Percentiles rank a stretch among this genome's conserved stretches.
phyloP scores from a whole-genome alignment of 805 yeast genomes.

The Ogataea pilisensis region DNA sequence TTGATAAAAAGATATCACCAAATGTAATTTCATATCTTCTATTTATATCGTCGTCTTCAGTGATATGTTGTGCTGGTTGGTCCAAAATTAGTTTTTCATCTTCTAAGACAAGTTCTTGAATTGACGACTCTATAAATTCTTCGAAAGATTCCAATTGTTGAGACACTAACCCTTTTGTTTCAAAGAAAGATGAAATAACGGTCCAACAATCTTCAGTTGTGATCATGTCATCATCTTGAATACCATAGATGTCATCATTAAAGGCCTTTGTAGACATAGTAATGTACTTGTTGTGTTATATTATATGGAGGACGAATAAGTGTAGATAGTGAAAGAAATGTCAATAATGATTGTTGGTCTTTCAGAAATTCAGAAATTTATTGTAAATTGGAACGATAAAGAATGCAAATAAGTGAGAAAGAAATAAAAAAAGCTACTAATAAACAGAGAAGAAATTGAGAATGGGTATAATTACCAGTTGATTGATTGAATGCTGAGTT shows the following conservation, averaged over 20 bases:
- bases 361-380: not conserved
- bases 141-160: constrained; percentile 98
- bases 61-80: constrained; percentile 96
- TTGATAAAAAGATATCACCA: constrained; percentile 93
- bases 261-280: constrained; percentile 15
- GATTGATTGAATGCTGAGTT: too few relatives aligned
- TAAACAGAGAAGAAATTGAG: too few relatives aligned
- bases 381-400: not conserved
- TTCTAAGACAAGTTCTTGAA: constrained; percentile 95
- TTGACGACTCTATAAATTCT: constrained; percentile 93
- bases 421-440: too few relatives aligned
- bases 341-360: not conserved
- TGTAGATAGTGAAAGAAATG: not conserved
- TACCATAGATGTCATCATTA: constrained; percentile 23
- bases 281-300: not conserved
- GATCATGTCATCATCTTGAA: constrained; percentile 61
- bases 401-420: not conserved
- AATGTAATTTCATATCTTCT: constrained; percentile 95
- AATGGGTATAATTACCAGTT: not conserved
- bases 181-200: constrained; percentile 92
- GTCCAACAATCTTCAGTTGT: constrained; percentile 99
- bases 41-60: constrained; percentile 84
- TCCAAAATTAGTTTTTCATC: constrained; percentile 91
- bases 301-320: not conserved
- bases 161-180: constrained; percentile 93